Base-by-base conservation (phyloP, 2,329 filamentous ascomycete genomes). In the Diaporthe sp. region DNA sequence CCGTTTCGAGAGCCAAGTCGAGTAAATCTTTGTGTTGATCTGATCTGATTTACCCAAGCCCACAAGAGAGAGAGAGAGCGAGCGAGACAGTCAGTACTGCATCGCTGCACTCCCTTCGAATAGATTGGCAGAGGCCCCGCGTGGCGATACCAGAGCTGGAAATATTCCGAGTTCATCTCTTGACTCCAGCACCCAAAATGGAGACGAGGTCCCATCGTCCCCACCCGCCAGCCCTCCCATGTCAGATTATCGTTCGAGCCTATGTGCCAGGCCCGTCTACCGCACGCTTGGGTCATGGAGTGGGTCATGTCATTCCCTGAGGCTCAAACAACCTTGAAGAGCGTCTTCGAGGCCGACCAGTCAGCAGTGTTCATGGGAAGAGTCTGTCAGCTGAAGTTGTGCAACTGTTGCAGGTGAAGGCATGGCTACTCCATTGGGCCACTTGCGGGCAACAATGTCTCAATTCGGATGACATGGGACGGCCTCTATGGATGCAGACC, bases 221-320 rank as follows among this genome's bases (percentile, higher is more conserved):
- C 64, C 64, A 52, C 64, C 64, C 6, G 45, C 38, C 64, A 52
- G 45, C 64, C 30, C 64, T 52, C 45, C 64, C 45, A 67, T 67
- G 64, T 67, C 45, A 67, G 33, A 35, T 45, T n/a, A 40, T 67
- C 42, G 61, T 67, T 52, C 45, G 61, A 67, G 61, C 25, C 45
- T 52, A 19, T 52, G 45, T 52, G 30, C 45, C 61, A 67, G 60
- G 42, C 45, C 61, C 40, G 40, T 50, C 22, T 52, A 66, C 60
- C 60, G 61, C 28, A 67, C 42, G 42, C 61, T 50, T 67, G 45
- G 61, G 61, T 67, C 61, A 25, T 35, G n/a, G 15, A 25, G 64
- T 68, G 64, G 64, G 64, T 40, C 64, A 9, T 38, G 33, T 28
- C 22, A 54, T 40, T 54, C 33, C n/a, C 22, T 54, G 33, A 54